A percentile compares a stretch with the other conserved stretches of the same genome.
Conservation (phyloP, 352 stramenopile genomes). For the Pythium myriotylum region DNA sequence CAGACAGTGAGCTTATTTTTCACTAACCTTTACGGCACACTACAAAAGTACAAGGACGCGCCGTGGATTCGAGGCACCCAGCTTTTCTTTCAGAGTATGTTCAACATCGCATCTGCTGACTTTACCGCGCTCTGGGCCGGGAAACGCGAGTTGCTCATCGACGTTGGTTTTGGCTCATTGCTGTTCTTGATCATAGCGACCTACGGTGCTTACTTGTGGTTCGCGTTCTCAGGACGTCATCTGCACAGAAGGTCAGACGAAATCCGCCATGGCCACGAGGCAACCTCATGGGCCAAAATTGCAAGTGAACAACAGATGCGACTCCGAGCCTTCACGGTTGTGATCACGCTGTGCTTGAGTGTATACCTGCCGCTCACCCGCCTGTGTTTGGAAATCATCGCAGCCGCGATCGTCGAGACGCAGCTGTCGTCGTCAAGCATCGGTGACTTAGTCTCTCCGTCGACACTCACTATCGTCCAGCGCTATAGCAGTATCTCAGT, state of each 20-base stretch:
- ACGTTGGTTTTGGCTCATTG: constrained; percentile 31
- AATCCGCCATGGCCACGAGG: constrained; percentile 51
- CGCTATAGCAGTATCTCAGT: constrained; percentile 1
- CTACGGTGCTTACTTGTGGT: constrained; percentile 49
- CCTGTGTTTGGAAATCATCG: constrained; percentile 40
- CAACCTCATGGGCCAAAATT: constrained; percentile 36
- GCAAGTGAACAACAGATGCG: constrained; percentile 36
- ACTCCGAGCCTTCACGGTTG: constrained; percentile 27
- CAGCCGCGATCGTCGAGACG: neutral
- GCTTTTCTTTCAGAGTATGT: constrained; percentile 23
- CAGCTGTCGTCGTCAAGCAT: neutral
- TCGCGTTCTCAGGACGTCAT: constrained; percentile 35
- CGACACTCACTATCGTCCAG: constrained; percentile 15
- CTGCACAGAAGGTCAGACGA: constrained; percentile 44
- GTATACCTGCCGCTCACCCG: constrained; percentile 50
- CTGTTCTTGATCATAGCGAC: constrained; percentile 29
- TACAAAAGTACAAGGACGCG: constrained; percentile 30
- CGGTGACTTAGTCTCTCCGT: constrained; percentile 12
- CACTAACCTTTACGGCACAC: constrained; percentile 36
- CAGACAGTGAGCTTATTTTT: constrained; percentile 50
- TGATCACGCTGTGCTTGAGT: constrained; percentile 45
- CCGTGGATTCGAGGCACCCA: constrained; percentile 21
- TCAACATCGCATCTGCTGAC: constrained; percentile 38
- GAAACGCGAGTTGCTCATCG: constrained; percentile 22
- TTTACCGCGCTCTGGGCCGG: constrained; percentile 25